phyloP scores from a whole-genome alignment of 345 rosid species.

The Eucalyptus tenuipes region DNA sequence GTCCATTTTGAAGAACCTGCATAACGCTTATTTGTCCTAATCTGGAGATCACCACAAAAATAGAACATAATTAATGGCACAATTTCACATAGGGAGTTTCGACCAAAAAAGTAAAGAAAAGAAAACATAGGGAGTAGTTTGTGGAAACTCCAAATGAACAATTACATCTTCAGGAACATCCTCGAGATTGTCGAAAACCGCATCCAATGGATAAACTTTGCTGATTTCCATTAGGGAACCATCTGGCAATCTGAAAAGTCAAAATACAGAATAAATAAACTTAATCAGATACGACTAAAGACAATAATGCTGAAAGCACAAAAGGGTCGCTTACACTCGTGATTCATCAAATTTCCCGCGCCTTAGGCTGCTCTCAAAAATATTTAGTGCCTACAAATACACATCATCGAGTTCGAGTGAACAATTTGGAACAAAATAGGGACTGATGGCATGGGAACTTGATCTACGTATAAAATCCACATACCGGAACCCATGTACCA shows the following conservation, averaged over 20 bases:
- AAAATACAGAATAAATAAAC: not conserved
- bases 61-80: not conserved
- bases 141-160: not conserved
- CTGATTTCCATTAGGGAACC: conserved; percentile 58
- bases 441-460: not conserved
- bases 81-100: not conserved
- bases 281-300: not conserved
- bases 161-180: conserved; percentile 58
- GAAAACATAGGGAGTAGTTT: not conserved
- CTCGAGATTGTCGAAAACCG: conserved; percentile 42
- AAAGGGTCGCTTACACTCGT: conserved; percentile 21
- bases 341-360: conserved; percentile 53
- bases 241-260: conserved; percentile 41
- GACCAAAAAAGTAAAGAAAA: no score
- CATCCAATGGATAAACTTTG: conserved; percentile 62
- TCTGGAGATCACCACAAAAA: conserved; percentile 15
- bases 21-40: conserved; percentile 47
- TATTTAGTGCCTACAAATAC: conserved; percentile 39
- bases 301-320: not conserved
- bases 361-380: conserved; percentile 43
- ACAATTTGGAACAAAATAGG: not conserved
- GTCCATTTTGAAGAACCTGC: conserved; percentile 58
- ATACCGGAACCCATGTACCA: conserved; percentile 64
- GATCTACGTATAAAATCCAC: not conserved
- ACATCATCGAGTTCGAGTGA: not conserved